Conservation (phyloP, 768 basidiomycete genomes). For the Tulasnella sp. region DNA sequence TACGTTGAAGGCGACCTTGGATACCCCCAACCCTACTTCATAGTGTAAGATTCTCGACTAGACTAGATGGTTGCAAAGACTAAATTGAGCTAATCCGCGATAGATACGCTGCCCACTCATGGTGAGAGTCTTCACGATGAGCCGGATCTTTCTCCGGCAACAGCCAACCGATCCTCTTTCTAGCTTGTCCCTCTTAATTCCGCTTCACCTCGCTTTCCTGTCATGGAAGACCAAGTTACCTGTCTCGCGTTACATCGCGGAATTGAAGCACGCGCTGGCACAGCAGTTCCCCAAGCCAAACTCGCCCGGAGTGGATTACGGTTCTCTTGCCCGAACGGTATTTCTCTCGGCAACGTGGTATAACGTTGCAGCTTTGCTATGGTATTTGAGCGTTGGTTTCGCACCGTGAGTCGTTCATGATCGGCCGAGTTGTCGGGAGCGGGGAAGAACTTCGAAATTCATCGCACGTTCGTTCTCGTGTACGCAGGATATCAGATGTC, state of each 20-base stretch:
- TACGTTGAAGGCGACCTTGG: slow-evolving; percentile 72
- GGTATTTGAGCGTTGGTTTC: slow-evolving; percentile 68
- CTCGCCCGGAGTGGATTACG: neutral
- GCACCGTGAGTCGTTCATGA: slow-evolving; percentile 55
- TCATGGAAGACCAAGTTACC: slow-evolving; percentile 48
- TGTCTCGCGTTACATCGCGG: slow-evolving; percentile 46
- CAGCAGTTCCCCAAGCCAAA: slow-evolving; percentile 39
- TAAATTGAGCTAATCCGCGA: slow-evolving; percentile 34
- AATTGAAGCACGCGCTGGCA: slow-evolving; percentile 45
- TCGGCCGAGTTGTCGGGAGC: slow-evolving; percentile 51
- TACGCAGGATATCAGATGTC: slow-evolving; percentile 67
- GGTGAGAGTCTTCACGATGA: slow-evolving; percentile 42
- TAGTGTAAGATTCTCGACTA: slow-evolving; percentile 58
- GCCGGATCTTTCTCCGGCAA: slow-evolving; percentile 44
- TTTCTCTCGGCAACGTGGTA: slow-evolving; percentile 41
- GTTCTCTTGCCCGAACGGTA: slow-evolving; percentile 9
- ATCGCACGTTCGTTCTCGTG: slow-evolving; percentile 20
- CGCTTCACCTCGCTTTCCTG: slow-evolving; percentile 75
- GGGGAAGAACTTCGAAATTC: neutral
- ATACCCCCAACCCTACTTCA: slow-evolving; percentile 84
- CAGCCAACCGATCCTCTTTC: slow-evolving; percentile 39
- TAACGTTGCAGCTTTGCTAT: slow-evolving; percentile 61
- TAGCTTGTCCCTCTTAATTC: slow-evolving; percentile 70
- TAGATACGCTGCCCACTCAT: slow-evolving; percentile 80
- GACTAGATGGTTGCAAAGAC: neutral